These are phyloP conservation scores for Acanthamoeba healyi DNA, from an alignment of 208 protist genomes.

Conservation along the genomic window DNA sequence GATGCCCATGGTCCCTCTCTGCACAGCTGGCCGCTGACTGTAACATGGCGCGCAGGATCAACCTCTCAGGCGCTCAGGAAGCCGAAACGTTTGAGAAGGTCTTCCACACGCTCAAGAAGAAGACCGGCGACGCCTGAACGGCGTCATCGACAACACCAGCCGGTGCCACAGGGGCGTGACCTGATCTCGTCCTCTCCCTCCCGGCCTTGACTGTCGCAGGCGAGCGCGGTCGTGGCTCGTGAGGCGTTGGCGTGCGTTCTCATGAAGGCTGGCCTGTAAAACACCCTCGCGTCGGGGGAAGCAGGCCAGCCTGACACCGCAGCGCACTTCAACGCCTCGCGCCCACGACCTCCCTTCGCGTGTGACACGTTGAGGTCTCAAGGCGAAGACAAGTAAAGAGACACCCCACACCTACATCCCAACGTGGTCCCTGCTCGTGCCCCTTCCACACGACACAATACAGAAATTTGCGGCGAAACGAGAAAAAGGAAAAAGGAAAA, in stretches of 20 bases:
- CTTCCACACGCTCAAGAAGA: constrained; percentile 11
- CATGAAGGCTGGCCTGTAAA: constrained; percentile 58
- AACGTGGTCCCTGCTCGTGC: no score
- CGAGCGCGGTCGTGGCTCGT: no score
- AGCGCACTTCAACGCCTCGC: not conserved
- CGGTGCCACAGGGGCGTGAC: not conserved
- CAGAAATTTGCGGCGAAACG: no score
- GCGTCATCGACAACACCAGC: not conserved
- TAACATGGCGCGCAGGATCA: not conserved
- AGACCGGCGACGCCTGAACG: not conserved
- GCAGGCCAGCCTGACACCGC: constrained; percentile 24
- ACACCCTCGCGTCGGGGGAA: not conserved
- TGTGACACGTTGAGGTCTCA: no score
- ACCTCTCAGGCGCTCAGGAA: constrained; percentile 25
- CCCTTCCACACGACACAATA: no score
- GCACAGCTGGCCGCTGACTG: not conserved
- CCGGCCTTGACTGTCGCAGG: not conserved
- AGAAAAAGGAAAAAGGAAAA: no score
- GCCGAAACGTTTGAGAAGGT: constrained; percentile 13
- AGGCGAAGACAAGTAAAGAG: not conserved
- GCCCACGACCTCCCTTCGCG: no score
- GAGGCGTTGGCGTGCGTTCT: not conserved
- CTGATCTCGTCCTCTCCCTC: not conserved
- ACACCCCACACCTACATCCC: no score
- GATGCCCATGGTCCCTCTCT: not conserved